Percentiles rank a stretch among this genome's conserved stretches.
Conservation (phyloP, 306 rosid species). For the Sindora glabra region DNA sequence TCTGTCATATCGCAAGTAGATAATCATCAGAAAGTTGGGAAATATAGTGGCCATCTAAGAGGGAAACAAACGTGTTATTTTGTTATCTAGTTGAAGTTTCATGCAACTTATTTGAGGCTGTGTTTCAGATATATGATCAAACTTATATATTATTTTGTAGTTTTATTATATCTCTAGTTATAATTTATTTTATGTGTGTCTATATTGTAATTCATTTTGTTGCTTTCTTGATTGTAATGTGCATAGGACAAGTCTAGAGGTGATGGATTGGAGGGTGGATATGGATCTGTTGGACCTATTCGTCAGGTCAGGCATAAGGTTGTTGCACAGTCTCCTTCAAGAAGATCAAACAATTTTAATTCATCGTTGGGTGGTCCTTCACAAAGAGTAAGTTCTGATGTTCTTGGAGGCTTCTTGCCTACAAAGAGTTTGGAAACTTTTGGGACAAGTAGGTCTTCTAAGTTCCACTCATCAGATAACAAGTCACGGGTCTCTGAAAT, state of each 20-base stretch:
- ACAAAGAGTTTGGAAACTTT: conserved; percentile 34
- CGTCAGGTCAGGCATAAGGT: conserved; percentile 43
- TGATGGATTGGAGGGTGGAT: conserved; percentile 38
- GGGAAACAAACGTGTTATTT: background rate
- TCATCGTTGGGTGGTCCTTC: conserved; percentile 29
- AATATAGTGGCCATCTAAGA: background rate
- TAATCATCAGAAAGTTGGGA: conserved; percentile 2
- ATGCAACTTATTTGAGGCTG: background rate
- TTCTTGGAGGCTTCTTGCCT: conserved; percentile 34
- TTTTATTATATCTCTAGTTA: conserved; percentile 4
- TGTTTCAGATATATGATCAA: background rate
- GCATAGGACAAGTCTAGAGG: conserved; percentile 39
- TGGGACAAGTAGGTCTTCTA: conserved; percentile 23
- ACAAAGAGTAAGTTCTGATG: conserved; percentile 21
- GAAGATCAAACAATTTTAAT: conserved; percentile 30
- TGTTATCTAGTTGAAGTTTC: background rate
- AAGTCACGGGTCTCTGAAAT: conserved; percentile 29
- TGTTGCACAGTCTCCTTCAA: conserved; percentile 35
- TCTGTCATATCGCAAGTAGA: background rate
- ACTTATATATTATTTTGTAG: background rate
- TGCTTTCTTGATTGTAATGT: background rate
- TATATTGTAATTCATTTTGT: background rate
- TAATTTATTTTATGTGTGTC: background rate
- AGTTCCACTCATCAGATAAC: conserved; percentile 12
- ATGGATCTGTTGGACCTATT: conserved; percentile 76